Conservation (phyloP, 2,329 filamentous ascomycete genomes). For the Colletotrichum noveboracense region DNA sequence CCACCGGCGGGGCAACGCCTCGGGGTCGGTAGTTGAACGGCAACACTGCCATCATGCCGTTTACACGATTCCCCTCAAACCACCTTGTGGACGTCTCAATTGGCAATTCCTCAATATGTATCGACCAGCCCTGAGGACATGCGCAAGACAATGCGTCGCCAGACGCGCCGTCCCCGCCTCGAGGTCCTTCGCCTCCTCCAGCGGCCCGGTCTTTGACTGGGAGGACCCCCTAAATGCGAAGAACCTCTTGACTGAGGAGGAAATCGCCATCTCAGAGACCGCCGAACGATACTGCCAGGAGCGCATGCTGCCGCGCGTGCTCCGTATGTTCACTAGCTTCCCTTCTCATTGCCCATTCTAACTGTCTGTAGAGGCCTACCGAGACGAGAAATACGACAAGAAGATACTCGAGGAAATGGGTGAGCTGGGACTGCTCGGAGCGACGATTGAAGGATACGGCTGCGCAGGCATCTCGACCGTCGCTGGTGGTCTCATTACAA, state of each 20-base stretch:
- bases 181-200: conserved; percentile 40
- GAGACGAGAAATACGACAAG: conserved; percentile 85
- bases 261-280: conserved; percentile 86
- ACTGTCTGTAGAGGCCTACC: conserved; percentile 70
- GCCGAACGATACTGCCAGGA: conserved; percentile 96
- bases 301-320: conserved; percentile 80
- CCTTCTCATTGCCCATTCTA: background rate
- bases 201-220: conserved; percentile 75
- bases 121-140: conserved; percentile 4
- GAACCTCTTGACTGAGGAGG: conserved; percentile 85
- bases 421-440: conserved; percentile 84
- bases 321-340: conserved; percentile 63
- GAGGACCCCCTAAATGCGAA: conserved; percentile 82
- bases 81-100: background rate
- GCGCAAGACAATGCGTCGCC: conserved; percentile 13
- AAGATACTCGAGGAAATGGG: conserved; percentile 92
- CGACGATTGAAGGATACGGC: conserved; percentile 85
- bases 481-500: conserved; percentile 86
- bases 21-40: background rate
- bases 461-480: conserved; percentile 89
- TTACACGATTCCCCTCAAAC: background rate
- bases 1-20: conserved; percentile 9
- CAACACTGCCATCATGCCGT: background rate
- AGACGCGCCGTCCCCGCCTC: conserved; percentile 20
- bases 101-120: background rate